Conservation (phyloP, 176 grass and related monocot genomes). For the Hordeum vulgare region MorexV3_pseudomolecules_assembly NC_058521.1:4264708-4265207, state of each 20-base stretch:
- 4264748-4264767: slow-evolving; percentile 93
- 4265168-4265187: neutral
- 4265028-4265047: neutral
- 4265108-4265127: slow-evolving; percentile 3
- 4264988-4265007: slow-evolving; percentile 9
- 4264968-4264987: neutral
- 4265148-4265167: slow-evolving; percentile 8
- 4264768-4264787: slow-evolving; percentile 16
- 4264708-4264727: slow-evolving; percentile 98
- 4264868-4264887: too few relatives aligned
- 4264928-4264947: too few relatives aligned
- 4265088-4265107: neutral
- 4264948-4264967: neutral
- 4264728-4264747: slow-evolving; percentile 99
- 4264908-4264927: too few relatives aligned
- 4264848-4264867: too few relatives aligned
- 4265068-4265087: neutral
- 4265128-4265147: neutral
- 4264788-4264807: too few relatives aligned
- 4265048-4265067: neutral
- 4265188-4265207: slow-evolving; percentile 19
- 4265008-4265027: neutral
- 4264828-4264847: too few relatives aligned
- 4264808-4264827: too few relatives aligned
- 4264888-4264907: too few relatives aligned